Conservation (phyloP, 441 rosid genomes). For the Pelargonium myrrhifolium region DNA sequence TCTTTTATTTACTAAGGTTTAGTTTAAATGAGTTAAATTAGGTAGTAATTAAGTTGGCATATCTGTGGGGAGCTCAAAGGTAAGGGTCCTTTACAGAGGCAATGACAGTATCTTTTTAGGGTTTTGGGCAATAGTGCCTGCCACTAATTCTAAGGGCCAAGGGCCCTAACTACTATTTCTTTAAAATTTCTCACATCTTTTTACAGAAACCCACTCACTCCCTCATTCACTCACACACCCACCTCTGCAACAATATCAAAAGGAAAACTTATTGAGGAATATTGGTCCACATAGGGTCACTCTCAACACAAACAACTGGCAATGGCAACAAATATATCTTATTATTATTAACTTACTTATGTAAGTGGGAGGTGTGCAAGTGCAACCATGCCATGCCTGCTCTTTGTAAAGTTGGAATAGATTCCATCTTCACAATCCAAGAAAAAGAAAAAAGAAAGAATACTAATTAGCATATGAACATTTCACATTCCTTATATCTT, state of each 20-base stretch:
- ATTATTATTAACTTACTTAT: no score
- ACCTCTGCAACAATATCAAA: conserved; percentile 20
- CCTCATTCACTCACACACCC: conserved; percentile 4
- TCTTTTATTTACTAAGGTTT: no score
- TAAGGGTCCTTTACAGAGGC: conserved; percentile 29
- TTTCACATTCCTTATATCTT: no score
- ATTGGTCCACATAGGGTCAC: conserved; percentile 35
- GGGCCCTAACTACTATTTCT: background rate
- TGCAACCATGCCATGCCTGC: background rate
- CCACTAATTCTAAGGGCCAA: conserved; percentile 33
- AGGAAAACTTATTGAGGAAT: conserved; percentile 22
- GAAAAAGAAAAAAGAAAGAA: background rate
- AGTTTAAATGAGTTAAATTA: no score
- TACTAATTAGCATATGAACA: no score
- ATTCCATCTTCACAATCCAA: background rate
- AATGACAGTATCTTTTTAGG: conserved; percentile 18
- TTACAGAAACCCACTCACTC: conserved; percentile 28
- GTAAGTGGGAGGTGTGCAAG: background rate
- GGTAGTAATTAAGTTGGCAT: no score
- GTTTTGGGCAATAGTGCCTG: conserved; percentile 33
- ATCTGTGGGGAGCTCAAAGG: conserved; percentile 6
- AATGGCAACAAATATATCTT: background rate
- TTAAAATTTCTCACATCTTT: conserved; percentile 35
- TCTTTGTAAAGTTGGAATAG: background rate
- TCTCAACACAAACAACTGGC: conserved; percentile 28